Base-by-base conservation (phyloP, 306 rosid species). In the Corylus heterophylla region DNA sequence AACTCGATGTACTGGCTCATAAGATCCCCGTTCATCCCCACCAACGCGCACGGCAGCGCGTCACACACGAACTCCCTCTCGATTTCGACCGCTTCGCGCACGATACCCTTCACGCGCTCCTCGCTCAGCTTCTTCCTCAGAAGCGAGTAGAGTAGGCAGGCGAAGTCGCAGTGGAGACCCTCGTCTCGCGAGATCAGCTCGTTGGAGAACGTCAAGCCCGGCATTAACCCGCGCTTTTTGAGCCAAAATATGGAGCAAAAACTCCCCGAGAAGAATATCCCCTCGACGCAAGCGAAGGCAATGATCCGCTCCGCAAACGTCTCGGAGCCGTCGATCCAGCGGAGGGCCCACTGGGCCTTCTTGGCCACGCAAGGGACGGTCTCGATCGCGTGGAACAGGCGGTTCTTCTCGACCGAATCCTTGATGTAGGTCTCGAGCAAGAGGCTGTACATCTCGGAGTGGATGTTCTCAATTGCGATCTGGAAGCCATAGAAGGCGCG, bases 401-500 rank as follows among this genome's bases (percentile, higher is more conserved):
- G 84, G 45, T 39, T 37, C 78, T 92, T 94, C 69, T 94, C 93
- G 3, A 2, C 61, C 0, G 96, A 69, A 47, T 94, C 89, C 13
- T 83, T 90, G 71, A 94, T 92, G 42, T 94, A 94, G 8, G 94
- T 87, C 70, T 94, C 94, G 0, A 94, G 85, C 12, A 94, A 73
- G 37, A 94, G 93, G 45, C 94, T 89, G 54, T 92, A 94, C 98
- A 94, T 92, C 79, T 94, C 96, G 8, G 98, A 94, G 75, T 94
- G 98, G n/a, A 90, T 92, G 4, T 94, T 94, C 73, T 92, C 98
- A 0, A 94, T 92, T 0, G 96, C 96, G 25, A 94, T 92, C 82
- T 94, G 98, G 80, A 92, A 94, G 2, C 98, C 97, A 13, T 94
- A 94, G 80, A 94, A 94, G 8, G 98, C 97, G 2, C 98, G 93